phyloP scores from a whole-genome alignment of 2,329 filamentous ascomycete genomes.

The Rhynchosporium graminicola region DNA sequence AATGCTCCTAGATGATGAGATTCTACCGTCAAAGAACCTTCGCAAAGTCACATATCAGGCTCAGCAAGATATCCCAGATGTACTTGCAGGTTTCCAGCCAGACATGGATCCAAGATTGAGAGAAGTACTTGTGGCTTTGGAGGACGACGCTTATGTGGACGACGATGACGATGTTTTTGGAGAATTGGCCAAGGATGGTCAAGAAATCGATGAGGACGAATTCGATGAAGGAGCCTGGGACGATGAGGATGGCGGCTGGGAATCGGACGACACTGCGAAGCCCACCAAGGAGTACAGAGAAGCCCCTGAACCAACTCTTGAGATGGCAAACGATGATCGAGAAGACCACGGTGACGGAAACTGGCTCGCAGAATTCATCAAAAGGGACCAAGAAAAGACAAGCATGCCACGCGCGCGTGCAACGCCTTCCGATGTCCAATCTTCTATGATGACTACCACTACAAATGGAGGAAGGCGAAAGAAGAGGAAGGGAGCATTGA shows the following conservation, averaged over 20 bases:
- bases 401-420: slow-evolving; percentile 37
- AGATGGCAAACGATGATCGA: slow-evolving; percentile 52
- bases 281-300: slow-evolving; percentile 58
- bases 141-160: slow-evolving; percentile 93
- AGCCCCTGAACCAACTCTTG: slow-evolving; percentile 42
- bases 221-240: slow-evolving; percentile 69
- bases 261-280: slow-evolving; percentile 89
- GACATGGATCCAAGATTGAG: slow-evolving; percentile 95
- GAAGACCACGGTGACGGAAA: slow-evolving; percentile 70
- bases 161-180: slow-evolving; percentile 82
- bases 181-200: slow-evolving; percentile 65
- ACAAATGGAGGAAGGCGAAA: slow-evolving; percentile 80
- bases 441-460: slow-evolving; percentile 72
- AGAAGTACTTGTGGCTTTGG: slow-evolving; percentile 88
- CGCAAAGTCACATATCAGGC: slow-evolving; percentile 81
- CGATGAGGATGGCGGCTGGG: slow-evolving; percentile 79
- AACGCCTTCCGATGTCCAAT: slow-evolving; percentile 62
- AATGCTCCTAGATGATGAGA: slow-evolving; percentile 69
- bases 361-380: slow-evolving; percentile 95
- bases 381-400: slow-evolving; percentile 70
- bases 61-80: slow-evolving; percentile 90
- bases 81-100: slow-evolving; percentile 89
- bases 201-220: slow-evolving; percentile 76
- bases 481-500: slow-evolving; percentile 94
- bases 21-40: slow-evolving; percentile 78